Percentiles rank a stretch among this genome's conserved stretches.
Conservation (phyloP, 352 stramenopile genomes). For the Phytophthora pinifolia region DNA sequence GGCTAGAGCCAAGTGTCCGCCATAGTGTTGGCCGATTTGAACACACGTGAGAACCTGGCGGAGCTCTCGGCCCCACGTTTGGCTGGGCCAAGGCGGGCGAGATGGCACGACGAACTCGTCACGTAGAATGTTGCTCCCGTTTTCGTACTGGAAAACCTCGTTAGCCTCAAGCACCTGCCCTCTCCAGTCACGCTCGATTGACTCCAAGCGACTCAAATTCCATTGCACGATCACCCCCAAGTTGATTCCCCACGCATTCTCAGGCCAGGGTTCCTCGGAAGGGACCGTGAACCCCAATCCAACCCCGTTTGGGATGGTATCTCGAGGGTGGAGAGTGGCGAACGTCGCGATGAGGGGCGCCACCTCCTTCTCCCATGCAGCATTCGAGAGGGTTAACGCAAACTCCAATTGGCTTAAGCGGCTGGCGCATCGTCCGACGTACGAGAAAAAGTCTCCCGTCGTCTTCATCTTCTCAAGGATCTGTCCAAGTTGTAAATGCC, state of each 20-base stretch:
- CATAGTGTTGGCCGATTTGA: constrained; percentile 25
- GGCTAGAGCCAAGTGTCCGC: constrained; percentile 20
- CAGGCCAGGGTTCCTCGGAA: constrained; percentile 24
- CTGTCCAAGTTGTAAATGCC: constrained; percentile 26
- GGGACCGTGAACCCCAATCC: constrained; percentile 19
- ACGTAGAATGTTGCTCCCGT: constrained; percentile 22
- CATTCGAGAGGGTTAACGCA: constrained; percentile 13
- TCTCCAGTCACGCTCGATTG: constrained; percentile 28
- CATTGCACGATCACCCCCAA: constrained; percentile 28
- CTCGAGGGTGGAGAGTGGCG: constrained; percentile 19
- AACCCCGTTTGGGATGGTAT: constrained; percentile 15
- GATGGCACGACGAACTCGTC: constrained; percentile 31
- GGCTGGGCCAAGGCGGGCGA: constrained; percentile 26
- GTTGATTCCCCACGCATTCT: constrained; percentile 27
- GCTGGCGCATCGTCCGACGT: constrained; percentile 17
- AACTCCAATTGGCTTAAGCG: constrained; percentile 24
- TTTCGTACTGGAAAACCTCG: constrained; percentile 28
- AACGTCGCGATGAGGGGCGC: constrained; percentile 28
- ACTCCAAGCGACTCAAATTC: constrained; percentile 22
- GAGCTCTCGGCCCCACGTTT: constrained; percentile 27
- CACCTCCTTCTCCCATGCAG: constrained; percentile 27
- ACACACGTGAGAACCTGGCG: constrained; percentile 21
- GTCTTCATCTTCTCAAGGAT: constrained; percentile 29
- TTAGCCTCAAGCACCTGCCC: constrained; percentile 24
- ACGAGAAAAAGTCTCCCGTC: constrained; percentile 21